These are phyloP conservation scores for Ceratonia siliqua DNA, from an alignment of 306 rosid species.

Conservation along the genomic window DNA sequence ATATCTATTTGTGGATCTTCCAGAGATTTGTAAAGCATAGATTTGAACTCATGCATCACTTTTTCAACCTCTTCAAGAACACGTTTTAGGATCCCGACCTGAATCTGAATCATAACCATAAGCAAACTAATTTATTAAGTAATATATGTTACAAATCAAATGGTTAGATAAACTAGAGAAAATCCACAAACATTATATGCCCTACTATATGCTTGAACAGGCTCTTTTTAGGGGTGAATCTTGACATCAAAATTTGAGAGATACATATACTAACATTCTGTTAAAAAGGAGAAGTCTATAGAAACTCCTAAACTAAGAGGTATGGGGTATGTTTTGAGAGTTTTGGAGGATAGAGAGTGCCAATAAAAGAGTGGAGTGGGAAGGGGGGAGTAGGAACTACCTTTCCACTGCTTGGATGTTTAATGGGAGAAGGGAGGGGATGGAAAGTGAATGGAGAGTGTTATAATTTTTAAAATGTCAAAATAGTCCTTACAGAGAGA, in stretches of 20 bases:
- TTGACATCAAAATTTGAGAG: neutral
- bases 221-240: neutral
- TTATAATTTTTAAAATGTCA: no score
- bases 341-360: no score
- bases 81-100: conserved; percentile 95
- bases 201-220: conserved; percentile 20
- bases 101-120: conserved; percentile 44
- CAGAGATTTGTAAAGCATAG: conserved; percentile 90
- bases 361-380: no score
- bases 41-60: conserved; percentile 95
- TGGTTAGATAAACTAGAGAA: conserved; percentile 18
- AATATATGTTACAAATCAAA: conserved; percentile 27
- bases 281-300: no score
- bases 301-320: no score
- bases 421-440: no score
- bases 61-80: conserved; percentile 99
- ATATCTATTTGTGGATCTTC: conserved; percentile 92
- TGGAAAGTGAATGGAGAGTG: no score
- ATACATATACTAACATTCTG: neutral
- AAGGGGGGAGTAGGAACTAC: no score
- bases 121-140: conserved; percentile 14
- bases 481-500: no score
- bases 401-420: no score
- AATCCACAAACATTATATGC: conserved; percentile 21
- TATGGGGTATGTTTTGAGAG: no score